Evolutionary conservation across 148 eudicot species (phyloP), one percentile per base, ranked within the genome.

Genomic region (Camellia japonica): DNA sequence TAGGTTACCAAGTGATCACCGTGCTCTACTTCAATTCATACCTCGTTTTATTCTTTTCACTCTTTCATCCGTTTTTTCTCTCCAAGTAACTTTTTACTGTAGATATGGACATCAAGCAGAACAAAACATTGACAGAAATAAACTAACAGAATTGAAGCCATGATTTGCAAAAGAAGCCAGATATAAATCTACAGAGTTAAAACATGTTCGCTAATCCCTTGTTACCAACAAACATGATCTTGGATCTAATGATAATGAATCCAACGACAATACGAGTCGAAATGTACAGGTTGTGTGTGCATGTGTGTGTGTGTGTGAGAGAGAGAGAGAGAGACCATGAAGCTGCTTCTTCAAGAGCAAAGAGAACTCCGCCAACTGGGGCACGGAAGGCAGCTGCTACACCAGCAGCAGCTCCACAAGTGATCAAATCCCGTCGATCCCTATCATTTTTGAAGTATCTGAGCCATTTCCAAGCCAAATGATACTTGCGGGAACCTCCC

Each of bases 321-420:
- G 85, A 65, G 72, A 47, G 79, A 78, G 82, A 73, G 68, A 89
- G 87, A 82, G 58, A 91, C 95, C 97, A 93, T 63, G 97, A 87
- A 72, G 97, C 91, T 49, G 83, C 91, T 75, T 93, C 95, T 89
- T 93, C 95, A 75, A 93, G 95, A 66, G 97, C 92, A 80, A 93
- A 93, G 46, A 91, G 91, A 76, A 93, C 97, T 18, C 97, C 97
- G 55, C 97, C 97, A 73, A 93, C 91, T 55, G 97, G 95, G 65
- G 97, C 93, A 71, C 95, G 93, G 43, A 93, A 93, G 74, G 97
- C 97, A 55, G 97, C 91, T 5, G 97, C 92, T 7, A 93, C 97
- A 85, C 97, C 97, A 74, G 95, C 95, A 68, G 97, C 97, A 67
- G 95, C 92, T 7, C 95, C 97, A 87, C 97, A 93, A 6, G 95